Conservation (phyloP, 164 flowering plant species). For the Houttuynia cordata region DNA sequence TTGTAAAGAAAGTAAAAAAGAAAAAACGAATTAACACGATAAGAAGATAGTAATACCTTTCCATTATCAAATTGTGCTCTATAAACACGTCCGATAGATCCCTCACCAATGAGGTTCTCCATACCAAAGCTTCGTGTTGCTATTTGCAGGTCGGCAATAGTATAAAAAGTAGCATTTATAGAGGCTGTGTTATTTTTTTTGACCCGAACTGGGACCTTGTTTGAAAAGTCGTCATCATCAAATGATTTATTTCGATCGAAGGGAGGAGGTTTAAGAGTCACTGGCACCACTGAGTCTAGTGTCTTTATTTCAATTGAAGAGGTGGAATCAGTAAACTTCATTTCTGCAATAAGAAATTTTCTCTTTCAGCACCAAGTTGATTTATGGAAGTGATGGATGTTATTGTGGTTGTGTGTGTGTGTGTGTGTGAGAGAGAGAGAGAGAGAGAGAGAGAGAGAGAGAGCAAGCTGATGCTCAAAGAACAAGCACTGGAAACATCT, state of each 20-base stretch:
- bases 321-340: constrained; percentile 47
- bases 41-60: constrained; percentile 34
- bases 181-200: constrained; percentile 45
- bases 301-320: constrained; percentile 29
- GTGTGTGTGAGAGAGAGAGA: no score
- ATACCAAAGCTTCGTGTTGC: constrained; percentile 84
- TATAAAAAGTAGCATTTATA: constrained; percentile 41
- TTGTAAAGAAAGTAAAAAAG: no score
- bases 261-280: constrained; percentile 80
- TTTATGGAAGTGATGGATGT: no score
- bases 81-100: constrained; percentile 87
- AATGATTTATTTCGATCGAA: constrained; percentile 75
- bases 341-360: constrained; percentile 39
- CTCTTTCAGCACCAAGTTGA: no score
- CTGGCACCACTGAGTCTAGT: constrained; percentile 41
- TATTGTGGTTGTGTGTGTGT: no score
- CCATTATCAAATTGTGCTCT: constrained; percentile 87
- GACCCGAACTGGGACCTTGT: constrained; percentile 32
- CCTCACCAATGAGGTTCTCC: constrained; percentile 82
- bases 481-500: no score
- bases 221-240: constrained; percentile 56
- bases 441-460: no score
- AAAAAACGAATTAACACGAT: neutral
- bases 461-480: no score
- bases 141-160: constrained; percentile 88